Evolutionary conservation across 2,329 filamentous ascomycete genomes (phyloP).

Genomic region (Domatiomyces globalis): DNA sequence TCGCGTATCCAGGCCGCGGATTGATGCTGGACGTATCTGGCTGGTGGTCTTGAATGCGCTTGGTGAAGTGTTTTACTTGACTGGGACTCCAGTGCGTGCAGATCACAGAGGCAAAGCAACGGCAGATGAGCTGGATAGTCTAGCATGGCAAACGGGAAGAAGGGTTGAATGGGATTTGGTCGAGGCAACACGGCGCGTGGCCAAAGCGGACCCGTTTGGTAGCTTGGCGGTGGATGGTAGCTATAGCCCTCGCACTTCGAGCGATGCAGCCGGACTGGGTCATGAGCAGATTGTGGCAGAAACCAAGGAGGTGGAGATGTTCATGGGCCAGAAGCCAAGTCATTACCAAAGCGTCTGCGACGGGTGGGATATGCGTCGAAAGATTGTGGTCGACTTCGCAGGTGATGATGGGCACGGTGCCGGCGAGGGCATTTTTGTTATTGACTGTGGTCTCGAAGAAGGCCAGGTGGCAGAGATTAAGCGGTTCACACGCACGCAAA

Average conservation of each 20-base stretch:
- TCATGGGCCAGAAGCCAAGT: conserved; percentile 55
- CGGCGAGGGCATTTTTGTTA: conserved; percentile 62
- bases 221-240: conserved; percentile 54
- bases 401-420: conserved; percentile 60
- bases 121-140: conserved; percentile 42
- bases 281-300: conserved; percentile 59
- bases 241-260: conserved; percentile 69
- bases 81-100: conserved; percentile 48
- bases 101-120: conserved; percentile 34
- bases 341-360: conserved; percentile 66
- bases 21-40: conserved; percentile 61
- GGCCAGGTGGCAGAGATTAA: conserved; percentile 38
- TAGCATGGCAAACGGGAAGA: conserved; percentile 69
- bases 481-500: conserved; percentile 44
- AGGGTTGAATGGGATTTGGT: conserved; percentile 68
- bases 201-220: conserved; percentile 58
- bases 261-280: conserved; percentile 55
- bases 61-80: conserved; percentile 79
- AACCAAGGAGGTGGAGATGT: conserved; percentile 67
- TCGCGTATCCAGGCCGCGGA: conserved; percentile 57
- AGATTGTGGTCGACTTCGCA: conserved; percentile 77
- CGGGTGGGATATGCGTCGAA: conserved; percentile 85
- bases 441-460: conserved; percentile 57
- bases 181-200: conserved; percentile 59
- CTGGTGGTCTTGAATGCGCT: conserved; percentile 87